Conservation (phyloP, 352 stramenopile genomes). For the Peronospora tabacina region DNA sequence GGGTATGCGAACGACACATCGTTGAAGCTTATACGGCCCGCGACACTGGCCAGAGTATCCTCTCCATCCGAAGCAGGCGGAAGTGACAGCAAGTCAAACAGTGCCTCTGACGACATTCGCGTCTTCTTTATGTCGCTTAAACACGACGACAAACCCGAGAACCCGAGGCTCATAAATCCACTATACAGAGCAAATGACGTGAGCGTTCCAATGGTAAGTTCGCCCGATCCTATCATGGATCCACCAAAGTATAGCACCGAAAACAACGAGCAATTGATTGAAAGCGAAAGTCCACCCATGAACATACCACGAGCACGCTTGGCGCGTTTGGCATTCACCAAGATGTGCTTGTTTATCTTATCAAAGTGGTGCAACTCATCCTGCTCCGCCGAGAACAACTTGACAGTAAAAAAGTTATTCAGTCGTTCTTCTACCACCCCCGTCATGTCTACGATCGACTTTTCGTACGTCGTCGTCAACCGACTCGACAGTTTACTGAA, state of each 20-base stretch:
- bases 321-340: conserved; percentile 56
- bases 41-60: conserved; percentile 36
- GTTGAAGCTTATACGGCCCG: conserved; percentile 66
- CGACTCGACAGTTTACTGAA: conserved; percentile 81
- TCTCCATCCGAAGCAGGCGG: conserved; percentile 36
- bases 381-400: conserved; percentile 79
- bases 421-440: conserved; percentile 81
- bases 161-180: conserved; percentile 86
- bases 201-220: conserved; percentile 85
- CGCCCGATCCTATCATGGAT: conserved; percentile 73
- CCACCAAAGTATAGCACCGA: conserved; percentile 88
- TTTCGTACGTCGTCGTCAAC: conserved; percentile 70
- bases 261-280: conserved; percentile 86
- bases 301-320: conserved; percentile 85
- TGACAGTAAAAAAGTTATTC: conserved; percentile 87
- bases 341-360: conserved; percentile 54
- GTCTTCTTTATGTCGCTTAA: conserved; percentile 70
- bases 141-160: conserved; percentile 82
- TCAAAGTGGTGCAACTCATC: conserved; percentile 60
- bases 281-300: conserved; percentile 83
- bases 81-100: conserved; percentile 61
- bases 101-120: conserved; percentile 58
- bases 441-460: conserved; percentile 64
- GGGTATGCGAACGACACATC: conserved; percentile 82
- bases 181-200: conserved; percentile 89